These are phyloP conservation scores for Aspergillus sp. DNA, from an alignment of 2,329 filamentous ascomycete species.

Conservation along the genomic window DNA sequence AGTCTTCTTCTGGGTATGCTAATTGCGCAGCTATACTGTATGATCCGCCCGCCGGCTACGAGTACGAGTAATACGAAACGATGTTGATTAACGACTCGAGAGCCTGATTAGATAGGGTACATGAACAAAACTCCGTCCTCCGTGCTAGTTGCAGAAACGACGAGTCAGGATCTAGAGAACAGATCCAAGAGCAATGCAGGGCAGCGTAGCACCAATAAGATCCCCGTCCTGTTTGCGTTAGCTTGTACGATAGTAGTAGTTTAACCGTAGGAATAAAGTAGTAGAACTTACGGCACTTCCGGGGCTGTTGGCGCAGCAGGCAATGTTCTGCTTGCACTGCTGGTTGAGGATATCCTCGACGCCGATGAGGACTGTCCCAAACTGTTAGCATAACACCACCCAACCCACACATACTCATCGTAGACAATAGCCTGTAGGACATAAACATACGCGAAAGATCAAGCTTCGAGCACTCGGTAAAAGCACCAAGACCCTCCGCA, in stretches of 20 bases:
- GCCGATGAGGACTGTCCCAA: slow-evolving; percentile 18
- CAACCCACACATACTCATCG: neutral
- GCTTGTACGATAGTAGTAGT: no score
- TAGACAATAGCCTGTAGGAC: neutral
- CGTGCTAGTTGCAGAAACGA: neutral
- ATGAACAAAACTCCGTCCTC: neutral
- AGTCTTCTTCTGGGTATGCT: neutral
- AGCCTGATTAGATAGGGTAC: neutral
- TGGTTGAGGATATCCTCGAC: slow-evolving; percentile 39
- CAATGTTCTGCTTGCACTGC: slow-evolving; percentile 45
- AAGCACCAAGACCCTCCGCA: slow-evolving; percentile 38
- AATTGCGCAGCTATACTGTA: slow-evolving; percentile 28
- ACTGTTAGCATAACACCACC: neutral
- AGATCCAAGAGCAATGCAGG: slow-evolving; percentile 43
- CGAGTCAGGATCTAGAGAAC: slow-evolving; percentile 32
- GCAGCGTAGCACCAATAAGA: slow-evolving; percentile 38
- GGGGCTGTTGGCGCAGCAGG: slow-evolving; percentile 39
- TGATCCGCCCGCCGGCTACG: slow-evolving; percentile 28
- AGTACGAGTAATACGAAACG: slow-evolving; percentile 13
- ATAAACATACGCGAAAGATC: slow-evolving; percentile 28
- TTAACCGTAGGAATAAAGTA: no score
- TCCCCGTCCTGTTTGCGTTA: slow-evolving; percentile 29
- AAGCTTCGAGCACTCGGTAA: slow-evolving; percentile 46
- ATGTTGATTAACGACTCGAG: neutral
- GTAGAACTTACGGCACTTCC: slow-evolving; percentile 35